These are phyloP conservation scores for Avena insularis DNA, from an alignment of 176 grass and related monocot species.

Conservation along the genomic window DNA sequence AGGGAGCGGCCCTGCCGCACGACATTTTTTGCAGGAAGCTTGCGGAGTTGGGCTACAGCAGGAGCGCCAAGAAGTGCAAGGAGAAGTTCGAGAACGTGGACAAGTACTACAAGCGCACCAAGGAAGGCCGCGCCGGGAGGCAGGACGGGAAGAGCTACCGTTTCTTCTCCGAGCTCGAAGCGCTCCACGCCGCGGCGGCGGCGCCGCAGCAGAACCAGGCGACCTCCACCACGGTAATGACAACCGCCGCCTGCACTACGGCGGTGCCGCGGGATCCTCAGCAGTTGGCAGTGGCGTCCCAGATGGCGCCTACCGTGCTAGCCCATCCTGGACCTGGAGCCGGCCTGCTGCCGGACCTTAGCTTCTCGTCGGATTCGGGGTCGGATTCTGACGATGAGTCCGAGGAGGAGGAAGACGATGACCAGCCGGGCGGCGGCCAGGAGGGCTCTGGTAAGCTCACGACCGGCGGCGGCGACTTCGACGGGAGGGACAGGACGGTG, in stretches of 20 bases:
- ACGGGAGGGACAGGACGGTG: conserved; percentile 46
- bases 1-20: conserved; percentile 16
- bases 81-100: conserved; percentile 99
- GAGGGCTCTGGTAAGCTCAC: conserved; percentile 8
- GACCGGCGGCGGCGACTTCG: neutral
- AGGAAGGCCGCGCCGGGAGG: conserved; percentile 85
- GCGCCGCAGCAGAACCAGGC: conserved; percentile 15
- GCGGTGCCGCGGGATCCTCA: conserved; percentile 9
- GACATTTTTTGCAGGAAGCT: conserved; percentile 70
- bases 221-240: neutral
- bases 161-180: conserved; percentile 80
- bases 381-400: conserved; percentile 30
- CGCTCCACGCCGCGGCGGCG: conserved; percentile 52
- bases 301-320: conserved; percentile 17
- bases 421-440: conserved; percentile 8
- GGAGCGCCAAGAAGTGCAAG: conserved; percentile 94
- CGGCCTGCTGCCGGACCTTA: conserved; percentile 51
- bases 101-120: conserved; percentile 99
- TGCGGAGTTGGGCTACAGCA: conserved; percentile 82
- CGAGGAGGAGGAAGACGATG: conserved; percentile 36
- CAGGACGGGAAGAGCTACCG: conserved; percentile 98
- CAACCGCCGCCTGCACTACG: neutral
- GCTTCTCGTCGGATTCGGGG: conserved; percentile 61
- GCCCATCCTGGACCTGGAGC: conserved; percentile 25
- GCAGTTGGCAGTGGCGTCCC: conserved; percentile 21